Evolutionary conservation across 495 filamentous ascomycete genomes (phyloP).

Genomic region (Penicillium desertorum): DNA sequence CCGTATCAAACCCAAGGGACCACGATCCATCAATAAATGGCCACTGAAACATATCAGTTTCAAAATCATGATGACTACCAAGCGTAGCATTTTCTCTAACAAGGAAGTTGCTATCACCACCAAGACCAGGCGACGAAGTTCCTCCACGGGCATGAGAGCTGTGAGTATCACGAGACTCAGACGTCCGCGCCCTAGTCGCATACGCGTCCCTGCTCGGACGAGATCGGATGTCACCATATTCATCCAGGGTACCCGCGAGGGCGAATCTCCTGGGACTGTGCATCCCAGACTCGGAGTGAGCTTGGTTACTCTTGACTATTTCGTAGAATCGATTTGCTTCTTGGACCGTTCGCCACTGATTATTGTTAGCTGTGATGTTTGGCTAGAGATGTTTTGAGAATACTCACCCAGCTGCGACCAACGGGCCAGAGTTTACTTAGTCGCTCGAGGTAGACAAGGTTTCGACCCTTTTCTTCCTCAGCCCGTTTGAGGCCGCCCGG

Average conservation of each 20-base stretch:
- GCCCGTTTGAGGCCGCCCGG: slow-evolving; percentile 41
- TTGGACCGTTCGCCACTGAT: slow-evolving; percentile 44
- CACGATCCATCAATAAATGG: slow-evolving; percentile 47
- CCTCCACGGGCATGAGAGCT: slow-evolving; percentile 3
- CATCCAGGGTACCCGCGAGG: slow-evolving; percentile 41
- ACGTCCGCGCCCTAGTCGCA: slow-evolving; percentile 12
- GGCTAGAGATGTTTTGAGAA: background rate
- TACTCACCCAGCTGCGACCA: slow-evolving; percentile 41
- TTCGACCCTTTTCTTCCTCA: slow-evolving; percentile 37
- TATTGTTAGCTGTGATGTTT: slow-evolving; percentile 2
- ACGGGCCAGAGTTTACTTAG: slow-evolving; percentile 44
- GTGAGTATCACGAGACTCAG: slow-evolving; percentile 12
- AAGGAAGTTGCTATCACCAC: slow-evolving; percentile 14
- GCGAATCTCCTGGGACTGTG: slow-evolving; percentile 35
- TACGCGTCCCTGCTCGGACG: slow-evolving; percentile 26
- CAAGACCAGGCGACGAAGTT: slow-evolving; percentile 9
- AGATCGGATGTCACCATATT: slow-evolving; percentile 48
- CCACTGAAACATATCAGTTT: slow-evolving; percentile 48
- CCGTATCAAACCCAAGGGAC: slow-evolving; percentile 42
- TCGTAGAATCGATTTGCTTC: slow-evolving; percentile 46
- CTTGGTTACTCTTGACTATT: slow-evolving; percentile 34
- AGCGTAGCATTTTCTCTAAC: slow-evolving; percentile 13
- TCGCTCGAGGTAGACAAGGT: slow-evolving; percentile 41
- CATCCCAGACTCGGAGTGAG: slow-evolving; percentile 23
- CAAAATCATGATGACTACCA: slow-evolving; percentile 30